Percentiles rank a stretch among this genome's conserved stretches.
Conservation (phyloP, 345 rosid genomes). For the Streptanthus diversifolius region DNA sequence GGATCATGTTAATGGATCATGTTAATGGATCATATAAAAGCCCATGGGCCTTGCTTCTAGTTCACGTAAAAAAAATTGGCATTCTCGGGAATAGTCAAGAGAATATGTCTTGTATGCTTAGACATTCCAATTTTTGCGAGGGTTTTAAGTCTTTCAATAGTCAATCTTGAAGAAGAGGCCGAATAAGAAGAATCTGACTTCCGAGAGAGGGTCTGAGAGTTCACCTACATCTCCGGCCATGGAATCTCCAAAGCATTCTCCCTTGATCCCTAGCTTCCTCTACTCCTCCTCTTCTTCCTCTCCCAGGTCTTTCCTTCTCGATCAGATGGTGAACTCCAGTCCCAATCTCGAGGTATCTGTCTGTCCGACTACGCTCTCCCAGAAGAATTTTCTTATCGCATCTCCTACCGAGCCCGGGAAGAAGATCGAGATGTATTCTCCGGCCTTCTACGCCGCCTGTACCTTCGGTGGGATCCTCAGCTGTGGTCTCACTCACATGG, state of each 20-base stretch:
- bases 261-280: conserved; percentile 51
- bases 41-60: too few species aligned
- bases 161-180: background rate
- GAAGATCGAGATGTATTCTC: conserved; percentile 60
- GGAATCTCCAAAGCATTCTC: conserved; percentile 36
- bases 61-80: too few species aligned
- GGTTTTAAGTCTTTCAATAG: background rate
- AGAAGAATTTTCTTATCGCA: conserved; percentile 27
- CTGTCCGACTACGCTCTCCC: conserved; percentile 14
- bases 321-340: conserved; percentile 6
- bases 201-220: background rate
- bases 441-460: conserved; percentile 65
- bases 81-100: too few species aligned
- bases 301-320: conserved; percentile 8
- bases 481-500: conserved; percentile 94
- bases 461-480: conserved; percentile 72
- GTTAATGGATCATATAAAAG: too few species aligned
- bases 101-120: too few species aligned
- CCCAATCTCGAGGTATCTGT: conserved; percentile 21
- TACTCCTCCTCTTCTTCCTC: conserved; percentile 37
- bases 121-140: background rate
- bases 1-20: too few species aligned
- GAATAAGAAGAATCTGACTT: background rate
- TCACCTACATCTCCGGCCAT: background rate
- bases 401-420: conserved; percentile 51